A percentile compares a stretch with the other conserved stretches of the same genome.
These are phyloP conservation scores for Piromyces finnis DNA, from an alignment of 192 early-diverging fungal genomes.

Conservation along the genomic window DNA sequence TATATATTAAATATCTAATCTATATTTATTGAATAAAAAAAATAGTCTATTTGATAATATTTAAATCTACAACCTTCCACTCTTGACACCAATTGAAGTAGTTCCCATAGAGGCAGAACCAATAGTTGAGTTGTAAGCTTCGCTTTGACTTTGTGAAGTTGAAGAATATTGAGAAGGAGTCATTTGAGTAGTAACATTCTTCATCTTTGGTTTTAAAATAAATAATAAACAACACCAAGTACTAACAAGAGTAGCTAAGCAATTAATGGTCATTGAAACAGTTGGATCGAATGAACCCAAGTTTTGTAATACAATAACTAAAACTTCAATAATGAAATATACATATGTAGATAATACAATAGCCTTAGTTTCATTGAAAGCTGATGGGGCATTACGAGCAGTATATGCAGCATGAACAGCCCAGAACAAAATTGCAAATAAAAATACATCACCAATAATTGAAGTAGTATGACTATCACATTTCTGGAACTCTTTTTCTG, in stretches of 20 bases:
- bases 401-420: background rate
- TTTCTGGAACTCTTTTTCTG: background rate
- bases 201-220: background rate
- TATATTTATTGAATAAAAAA: too few relatives aligned
- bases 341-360: background rate
- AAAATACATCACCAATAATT: background rate
- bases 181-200: background rate
- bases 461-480: background rate
- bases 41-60: too few relatives aligned
- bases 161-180: background rate
- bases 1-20: too few relatives aligned
- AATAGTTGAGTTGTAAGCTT: background rate
- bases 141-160: background rate
- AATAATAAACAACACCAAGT: background rate
- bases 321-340: background rate
- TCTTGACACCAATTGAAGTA: background rate
- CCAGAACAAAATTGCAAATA: background rate
- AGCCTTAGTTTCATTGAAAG: background rate
- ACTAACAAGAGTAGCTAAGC: background rate
- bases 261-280: background rate
- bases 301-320: background rate
- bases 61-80: background rate
- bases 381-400: background rate
- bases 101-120: background rate
- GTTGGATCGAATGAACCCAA: background rate